A percentile compares a stretch with the other conserved stretches of the same genome.
phyloP scores from a whole-genome alignment of 2,329 filamentous ascomycete species.

The Zymoseptoria ardabiliae region DNA sequence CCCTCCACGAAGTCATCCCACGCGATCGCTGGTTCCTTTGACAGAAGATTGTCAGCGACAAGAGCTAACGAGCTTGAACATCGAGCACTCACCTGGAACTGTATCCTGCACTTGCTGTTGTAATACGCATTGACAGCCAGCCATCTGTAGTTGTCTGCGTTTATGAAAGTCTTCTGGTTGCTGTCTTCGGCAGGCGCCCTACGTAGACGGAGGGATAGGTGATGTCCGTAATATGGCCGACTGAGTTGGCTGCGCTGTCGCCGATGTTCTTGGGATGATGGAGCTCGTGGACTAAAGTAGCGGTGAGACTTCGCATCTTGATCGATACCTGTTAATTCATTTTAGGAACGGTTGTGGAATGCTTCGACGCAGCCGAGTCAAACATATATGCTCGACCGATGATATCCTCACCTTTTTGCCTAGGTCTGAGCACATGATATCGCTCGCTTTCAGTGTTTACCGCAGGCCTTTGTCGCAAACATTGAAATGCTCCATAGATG shows the following conservation, averaged over 20 bases:
- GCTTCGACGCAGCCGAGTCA: too few relatives aligned
- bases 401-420: not conserved
- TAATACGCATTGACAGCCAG: conserved; percentile 4
- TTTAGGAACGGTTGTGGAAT: too few relatives aligned
- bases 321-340: not conserved
- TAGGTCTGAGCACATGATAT: conserved; percentile 1
- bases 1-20: not conserved
- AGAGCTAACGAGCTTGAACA: too few relatives aligned
- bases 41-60: too few relatives aligned
- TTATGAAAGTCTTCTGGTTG: conserved; percentile 1
- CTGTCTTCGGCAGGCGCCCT: not conserved
- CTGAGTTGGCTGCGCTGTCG: not conserved
- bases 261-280: not conserved
- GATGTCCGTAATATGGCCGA: too few relatives aligned
- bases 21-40: not conserved
- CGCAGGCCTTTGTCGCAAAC: not conserved
- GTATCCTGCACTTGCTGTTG: not conserved
- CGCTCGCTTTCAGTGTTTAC: not conserved
- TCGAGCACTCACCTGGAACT: not conserved
- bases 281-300: not conserved
- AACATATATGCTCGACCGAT: too few relatives aligned
- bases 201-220: not conserved
- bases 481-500: not conserved
- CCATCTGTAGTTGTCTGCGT: conserved; percentile 2
- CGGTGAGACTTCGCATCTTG: not conserved